Percentiles rank a stretch among this genome's conserved stretches.
These are phyloP conservation scores for Pneumocystis canis DNA, from an alignment of 1,139 yeast genomes.

Conservation along the genomic window DNA sequence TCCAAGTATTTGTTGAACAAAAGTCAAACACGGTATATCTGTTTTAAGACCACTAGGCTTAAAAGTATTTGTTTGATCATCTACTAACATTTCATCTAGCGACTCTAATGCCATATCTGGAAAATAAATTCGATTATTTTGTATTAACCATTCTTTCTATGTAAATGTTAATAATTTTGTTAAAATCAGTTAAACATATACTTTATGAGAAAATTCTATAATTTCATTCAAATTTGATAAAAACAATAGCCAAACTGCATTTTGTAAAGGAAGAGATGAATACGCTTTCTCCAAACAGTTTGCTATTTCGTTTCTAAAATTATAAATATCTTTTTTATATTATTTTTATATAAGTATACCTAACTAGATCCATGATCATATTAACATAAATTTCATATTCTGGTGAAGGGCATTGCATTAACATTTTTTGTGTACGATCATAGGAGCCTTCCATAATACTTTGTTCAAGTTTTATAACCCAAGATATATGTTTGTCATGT, in stretches of 20 bases:
- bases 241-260: background rate
- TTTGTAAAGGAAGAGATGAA: constrained; percentile 16
- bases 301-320: constrained; percentile 26
- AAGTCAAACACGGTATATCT: constrained; percentile 21
- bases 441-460: constrained; percentile 95
- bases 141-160: background rate
- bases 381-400: constrained; percentile 11
- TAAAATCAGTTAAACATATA: background rate
- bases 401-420: constrained; percentile 4
- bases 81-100: background rate
- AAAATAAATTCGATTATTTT: background rate
- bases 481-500: constrained; percentile 45
- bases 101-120: background rate
- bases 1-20: constrained; percentile 51
- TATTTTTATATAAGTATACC: constrained; percentile 18
- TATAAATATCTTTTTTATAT: background rate
- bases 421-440: constrained; percentile 73
- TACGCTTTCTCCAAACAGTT: constrained; percentile 18
- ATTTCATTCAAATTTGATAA: background rate
- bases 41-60: background rate
- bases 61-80: background rate
- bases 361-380: constrained; percentile 16
- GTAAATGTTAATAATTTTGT: background rate
- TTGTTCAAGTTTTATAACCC: constrained; percentile 79
- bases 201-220: constrained; percentile 1